These are phyloP conservation scores for Thoreauomyces humboldtii DNA, from an alignment of 192 early-diverging fungal genomes.

Conservation along the genomic window DNA sequence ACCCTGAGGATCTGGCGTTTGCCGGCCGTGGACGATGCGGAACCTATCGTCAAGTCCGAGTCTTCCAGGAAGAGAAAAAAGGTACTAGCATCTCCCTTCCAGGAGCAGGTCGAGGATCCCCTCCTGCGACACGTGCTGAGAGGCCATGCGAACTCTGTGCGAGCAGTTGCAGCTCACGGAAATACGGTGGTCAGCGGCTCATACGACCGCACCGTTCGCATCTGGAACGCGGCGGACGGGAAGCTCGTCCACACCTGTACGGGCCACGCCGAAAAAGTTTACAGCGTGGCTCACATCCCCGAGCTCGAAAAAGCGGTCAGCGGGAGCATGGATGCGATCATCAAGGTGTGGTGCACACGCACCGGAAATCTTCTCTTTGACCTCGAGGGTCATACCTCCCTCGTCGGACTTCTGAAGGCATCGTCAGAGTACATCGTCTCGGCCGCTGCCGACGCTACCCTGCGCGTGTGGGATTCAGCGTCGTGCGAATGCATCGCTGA, in stretches of 20 bases:
- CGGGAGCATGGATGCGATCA: neutral
- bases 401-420: neutral
- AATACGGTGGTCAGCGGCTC: neutral
- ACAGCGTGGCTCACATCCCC: neutral
- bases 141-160: neutral
- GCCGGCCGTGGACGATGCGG: neutral
- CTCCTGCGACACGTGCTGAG: neutral
- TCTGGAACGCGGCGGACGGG: neutral
- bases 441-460: neutral
- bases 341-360: slow-evolving; percentile 2
- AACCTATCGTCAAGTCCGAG: too few species aligned
- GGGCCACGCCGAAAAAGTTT: neutral
- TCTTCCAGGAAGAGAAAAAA: too few species aligned
- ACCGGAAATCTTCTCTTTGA: neutral
- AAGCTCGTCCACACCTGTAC: neutral
- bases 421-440: neutral
- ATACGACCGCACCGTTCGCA: neutral
- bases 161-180: neutral
- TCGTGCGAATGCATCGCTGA: neutral
- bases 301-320: neutral
- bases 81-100: neutral
- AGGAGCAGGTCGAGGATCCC: neutral
- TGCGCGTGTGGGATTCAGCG: neutral
- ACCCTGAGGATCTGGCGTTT: neutral
- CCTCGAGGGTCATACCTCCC: neutral